Evolutionary conservation across 768 basidiomycete genomes (phyloP).

Genomic region (Neoboletus brunneissimus): DNA sequence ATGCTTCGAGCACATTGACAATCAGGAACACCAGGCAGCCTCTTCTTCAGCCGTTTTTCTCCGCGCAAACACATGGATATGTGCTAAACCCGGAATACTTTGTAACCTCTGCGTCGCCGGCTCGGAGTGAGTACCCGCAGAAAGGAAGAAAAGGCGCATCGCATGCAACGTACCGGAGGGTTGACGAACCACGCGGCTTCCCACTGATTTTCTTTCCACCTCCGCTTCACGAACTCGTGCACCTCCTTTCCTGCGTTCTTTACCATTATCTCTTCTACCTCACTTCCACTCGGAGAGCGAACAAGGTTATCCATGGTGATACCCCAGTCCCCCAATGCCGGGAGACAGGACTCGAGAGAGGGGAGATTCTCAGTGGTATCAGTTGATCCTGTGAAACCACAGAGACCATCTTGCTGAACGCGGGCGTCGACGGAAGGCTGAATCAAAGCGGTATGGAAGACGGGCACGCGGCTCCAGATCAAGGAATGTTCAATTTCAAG

Average conservation of each 20-base stretch:
- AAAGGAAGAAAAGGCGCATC: background rate
- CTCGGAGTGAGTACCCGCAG: background rate
- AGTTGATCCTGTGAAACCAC: constrained; percentile 71
- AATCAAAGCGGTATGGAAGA: constrained; percentile 61
- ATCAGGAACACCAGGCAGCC: constrained; percentile 15
- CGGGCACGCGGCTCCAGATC: constrained; percentile 74
- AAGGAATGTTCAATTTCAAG: constrained; percentile 69
- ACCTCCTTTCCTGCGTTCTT: constrained; percentile 55
- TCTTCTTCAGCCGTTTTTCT: constrained; percentile 39
- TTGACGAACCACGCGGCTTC: constrained; percentile 93
- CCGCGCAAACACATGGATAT: constrained; percentile 84
- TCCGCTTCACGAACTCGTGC: constrained; percentile 55
- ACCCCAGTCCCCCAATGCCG: constrained; percentile 68
- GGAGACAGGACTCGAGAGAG: constrained; percentile 52
- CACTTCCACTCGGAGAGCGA: constrained; percentile 47
- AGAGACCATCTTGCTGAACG: constrained; percentile 72
- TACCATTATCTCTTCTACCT: constrained; percentile 52
- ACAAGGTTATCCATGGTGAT: constrained; percentile 61
- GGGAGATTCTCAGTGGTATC: constrained; percentile 61
- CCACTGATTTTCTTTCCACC: constrained; percentile 75
- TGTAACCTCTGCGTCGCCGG: constrained; percentile 59
- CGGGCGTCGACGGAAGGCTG: constrained; percentile 50
- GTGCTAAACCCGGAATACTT: constrained; percentile 76
- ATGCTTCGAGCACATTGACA: background rate
- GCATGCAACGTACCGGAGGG: constrained; percentile 58